Conservation (phyloP, 2,329 filamentous ascomycete species). For the Calonectria naviculata region DNA sequence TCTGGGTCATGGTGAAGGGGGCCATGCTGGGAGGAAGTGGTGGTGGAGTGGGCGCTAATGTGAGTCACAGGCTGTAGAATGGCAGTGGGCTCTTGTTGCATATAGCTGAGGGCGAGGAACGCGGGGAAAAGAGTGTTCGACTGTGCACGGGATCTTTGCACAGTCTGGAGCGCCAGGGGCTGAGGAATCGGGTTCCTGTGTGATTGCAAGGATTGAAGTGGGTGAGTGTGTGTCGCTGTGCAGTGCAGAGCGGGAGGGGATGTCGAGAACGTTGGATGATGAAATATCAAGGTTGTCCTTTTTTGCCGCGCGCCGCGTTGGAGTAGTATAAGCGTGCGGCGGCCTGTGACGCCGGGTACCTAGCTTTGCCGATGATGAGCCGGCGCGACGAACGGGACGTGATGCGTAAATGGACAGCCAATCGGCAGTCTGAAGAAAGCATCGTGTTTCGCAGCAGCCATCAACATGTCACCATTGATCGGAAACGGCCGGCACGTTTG, state of each 20-base stretch:
- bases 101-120: conserved; percentile 64
- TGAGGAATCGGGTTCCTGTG: conserved; percentile 18
- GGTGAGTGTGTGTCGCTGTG: conserved; percentile 28
- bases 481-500: conserved; percentile 3
- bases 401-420: neutral
- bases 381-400: conserved; percentile 27
- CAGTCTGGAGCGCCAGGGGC: conserved; percentile 53
- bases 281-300: conserved; percentile 33
- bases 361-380: conserved; percentile 43
- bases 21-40: conserved; percentile 67
- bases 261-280: conserved; percentile 21
- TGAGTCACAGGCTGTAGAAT: conserved; percentile 56
- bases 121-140: conserved; percentile 48
- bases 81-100: conserved; percentile 69
- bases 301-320: conserved; percentile 40
- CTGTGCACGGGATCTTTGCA: conserved; percentile 64
- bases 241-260: conserved; percentile 24
- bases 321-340: conserved; percentile 17
- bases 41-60: conserved; percentile 47
- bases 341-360: neutral
- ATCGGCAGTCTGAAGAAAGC: conserved; percentile 13
- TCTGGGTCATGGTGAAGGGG: conserved; percentile 56
- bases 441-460: conserved; percentile 13
- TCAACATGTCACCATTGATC: conserved; percentile 1
- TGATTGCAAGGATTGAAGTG: conserved; percentile 18